Conservation (phyloP, 2,329 filamentous ascomycete species). For the Monilinia aucupariae region DNA sequence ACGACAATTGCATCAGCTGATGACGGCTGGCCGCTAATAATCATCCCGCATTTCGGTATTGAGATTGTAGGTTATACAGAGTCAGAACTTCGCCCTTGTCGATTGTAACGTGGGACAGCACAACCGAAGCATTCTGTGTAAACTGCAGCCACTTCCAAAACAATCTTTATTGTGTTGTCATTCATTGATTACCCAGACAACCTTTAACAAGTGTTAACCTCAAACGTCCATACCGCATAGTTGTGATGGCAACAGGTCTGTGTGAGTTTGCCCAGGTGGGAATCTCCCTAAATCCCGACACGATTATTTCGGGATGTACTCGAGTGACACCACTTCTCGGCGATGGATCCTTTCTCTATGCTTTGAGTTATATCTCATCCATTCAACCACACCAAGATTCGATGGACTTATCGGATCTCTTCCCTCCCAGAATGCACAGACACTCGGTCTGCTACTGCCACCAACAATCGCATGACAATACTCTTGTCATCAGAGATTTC, state of each 20-base stretch:
- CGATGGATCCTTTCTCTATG: not conserved
- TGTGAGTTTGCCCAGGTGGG: not conserved
- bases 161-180: not conserved
- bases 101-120: not conserved
- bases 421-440: not conserved
- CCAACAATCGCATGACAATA: not conserved
- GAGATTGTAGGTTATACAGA: not conserved
- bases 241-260: conserved; percentile 13
- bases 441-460: not conserved
- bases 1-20: conserved; percentile 6
- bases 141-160: conserved; percentile 5
- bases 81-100: not conserved
- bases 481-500: not conserved
- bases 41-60: not conserved
- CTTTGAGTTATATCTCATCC: not conserved
- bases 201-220: not conserved
- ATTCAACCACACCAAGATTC: not conserved
- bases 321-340: not conserved
- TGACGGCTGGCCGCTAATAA: not conserved
- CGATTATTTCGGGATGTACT: not conserved
- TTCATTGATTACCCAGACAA: not conserved
- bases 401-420: not conserved
- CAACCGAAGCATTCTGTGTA: not conserved
- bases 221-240: not conserved
- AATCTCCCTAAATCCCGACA: not conserved